Evolutionary conservation across 805 yeast genomes (phyloP).

Genomic region (Wickerhamiella sergipiensis): DNA sequence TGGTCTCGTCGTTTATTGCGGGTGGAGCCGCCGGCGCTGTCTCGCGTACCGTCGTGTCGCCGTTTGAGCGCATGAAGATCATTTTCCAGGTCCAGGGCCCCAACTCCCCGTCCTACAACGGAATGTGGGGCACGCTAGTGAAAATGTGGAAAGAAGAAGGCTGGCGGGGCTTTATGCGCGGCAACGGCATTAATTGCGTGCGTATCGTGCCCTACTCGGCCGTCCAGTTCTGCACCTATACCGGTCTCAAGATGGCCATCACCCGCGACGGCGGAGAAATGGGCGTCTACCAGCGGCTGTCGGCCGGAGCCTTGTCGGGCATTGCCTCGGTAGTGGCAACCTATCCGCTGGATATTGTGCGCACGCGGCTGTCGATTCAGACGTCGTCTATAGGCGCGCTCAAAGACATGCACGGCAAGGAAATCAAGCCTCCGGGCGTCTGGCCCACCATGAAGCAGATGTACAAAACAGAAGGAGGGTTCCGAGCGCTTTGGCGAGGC

Average conservation of each 20-base stretch:
- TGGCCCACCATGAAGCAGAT: constrained; percentile 41
- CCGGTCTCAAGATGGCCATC: constrained; percentile 29
- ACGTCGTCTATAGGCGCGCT: constrained; percentile 46
- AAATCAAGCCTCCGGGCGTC: constrained; percentile 56
- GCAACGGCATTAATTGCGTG: constrained; percentile 80
- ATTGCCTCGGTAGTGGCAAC: constrained; percentile 66
- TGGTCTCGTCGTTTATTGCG: constrained; percentile 67
- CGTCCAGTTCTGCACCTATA: constrained; percentile 81
- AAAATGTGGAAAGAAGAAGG: constrained; percentile 87
- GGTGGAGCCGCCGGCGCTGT: constrained; percentile 97
- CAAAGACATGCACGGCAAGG: constrained; percentile 8
- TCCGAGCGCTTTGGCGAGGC: constrained; percentile 68
- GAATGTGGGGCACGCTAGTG: constrained; percentile 58
- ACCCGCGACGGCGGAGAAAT: constrained; percentile 17
- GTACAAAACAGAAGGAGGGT: constrained; percentile 68
- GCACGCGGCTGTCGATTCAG: constrained; percentile 80
- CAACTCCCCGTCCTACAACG: constrained; percentile 35
- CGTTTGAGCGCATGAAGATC: constrained; percentile 89
- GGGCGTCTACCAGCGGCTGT: constrained; percentile 43
- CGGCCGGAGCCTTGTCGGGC: constrained; percentile 76
- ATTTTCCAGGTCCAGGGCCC: constrained; percentile 77
- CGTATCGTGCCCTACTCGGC: constrained; percentile 91
- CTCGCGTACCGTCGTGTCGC: constrained; percentile 85
- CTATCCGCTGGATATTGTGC: constrained; percentile 81
- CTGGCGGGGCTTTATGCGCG: constrained; percentile 76